phyloP scores from a whole-genome alignment of 2,329 filamentous ascomycete species.

The Cladosporium sp. region DNA sequence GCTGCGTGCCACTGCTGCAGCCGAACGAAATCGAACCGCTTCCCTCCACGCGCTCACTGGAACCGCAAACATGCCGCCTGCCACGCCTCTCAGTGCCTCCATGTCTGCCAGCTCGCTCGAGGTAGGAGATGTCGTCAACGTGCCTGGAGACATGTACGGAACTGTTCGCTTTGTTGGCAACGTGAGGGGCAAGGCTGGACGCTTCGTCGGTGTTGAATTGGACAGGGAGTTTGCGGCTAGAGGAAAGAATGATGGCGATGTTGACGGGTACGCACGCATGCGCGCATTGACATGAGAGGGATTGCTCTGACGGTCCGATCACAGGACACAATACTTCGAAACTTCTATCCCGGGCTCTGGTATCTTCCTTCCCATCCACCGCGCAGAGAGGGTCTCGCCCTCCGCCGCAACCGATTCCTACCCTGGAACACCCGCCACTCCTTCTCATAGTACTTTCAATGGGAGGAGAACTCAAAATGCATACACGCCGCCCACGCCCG shows the following conservation, averaged over 20 bases:
- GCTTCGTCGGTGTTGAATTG: slow-evolving; percentile 89
- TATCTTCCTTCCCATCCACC: slow-evolving; percentile 86
- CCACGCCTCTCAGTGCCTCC: slow-evolving; percentile 1
- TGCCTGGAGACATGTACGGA: slow-evolving; percentile 88
- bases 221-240: slow-evolving; percentile 70
- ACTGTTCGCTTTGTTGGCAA: slow-evolving; percentile 82
- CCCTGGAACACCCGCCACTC: slow-evolving; percentile 65
- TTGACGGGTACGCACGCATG: slow-evolving; percentile 68
- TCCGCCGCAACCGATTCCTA: slow-evolving; percentile 49
- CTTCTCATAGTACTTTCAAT: slow-evolving; percentile 52
- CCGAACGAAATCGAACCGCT: slow-evolving; percentile 58
- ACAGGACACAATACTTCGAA: slow-evolving; percentile 60
- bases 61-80: slow-evolving; percentile 14
- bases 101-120: slow-evolving; percentile 41
- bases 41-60: slow-evolving; percentile 65
- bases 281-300: neutral
- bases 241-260: slow-evolving; percentile 94
- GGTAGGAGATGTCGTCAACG: slow-evolving; percentile 81
- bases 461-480: slow-evolving; percentile 14
- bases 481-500: slow-evolving; percentile 51
- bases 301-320: neutral
- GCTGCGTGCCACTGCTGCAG: slow-evolving; percentile 40
- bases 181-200: slow-evolving; percentile 83
- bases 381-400: slow-evolving; percentile 65
- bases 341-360: slow-evolving; percentile 75